Percentiles rank a stretch among this genome's conserved stretches.
phyloP scores from a whole-genome alignment of 495 filamentous ascomycete genomes.

The Cladorrhinum samala region DNA sequence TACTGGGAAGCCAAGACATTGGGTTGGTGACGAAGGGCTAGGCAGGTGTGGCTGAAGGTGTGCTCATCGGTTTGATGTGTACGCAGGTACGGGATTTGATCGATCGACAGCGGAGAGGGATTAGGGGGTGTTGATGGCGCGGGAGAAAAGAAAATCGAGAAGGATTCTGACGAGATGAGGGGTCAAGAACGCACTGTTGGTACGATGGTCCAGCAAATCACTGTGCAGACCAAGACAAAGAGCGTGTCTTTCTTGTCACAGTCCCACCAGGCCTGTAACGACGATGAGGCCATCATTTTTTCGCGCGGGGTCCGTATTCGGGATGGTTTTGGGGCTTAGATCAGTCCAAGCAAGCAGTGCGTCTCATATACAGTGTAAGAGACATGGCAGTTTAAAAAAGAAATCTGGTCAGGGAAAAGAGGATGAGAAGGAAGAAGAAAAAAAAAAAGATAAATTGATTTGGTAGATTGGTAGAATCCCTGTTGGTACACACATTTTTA shows the following conservation, averaged over 20 bases:
- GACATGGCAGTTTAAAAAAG: background rate
- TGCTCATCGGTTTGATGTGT: too few species aligned
- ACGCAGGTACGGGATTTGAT: too few species aligned
- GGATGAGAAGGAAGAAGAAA: background rate
- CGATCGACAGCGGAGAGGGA: background rate
- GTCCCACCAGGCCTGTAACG: conserved; percentile 20
- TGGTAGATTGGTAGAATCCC: too few species aligned
- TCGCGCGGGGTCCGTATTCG: background rate
- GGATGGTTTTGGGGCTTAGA: too few species aligned
- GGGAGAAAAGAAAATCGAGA: background rate
- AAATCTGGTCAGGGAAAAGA: too few species aligned
- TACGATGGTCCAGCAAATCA: conserved; percentile 26
- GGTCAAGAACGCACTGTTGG: conserved; percentile 17
- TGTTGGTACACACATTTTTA: too few species aligned
- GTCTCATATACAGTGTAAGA: background rate
- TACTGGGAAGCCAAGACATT: too few species aligned
- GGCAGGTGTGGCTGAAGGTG: background rate
- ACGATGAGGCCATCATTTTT: conserved; percentile 15
- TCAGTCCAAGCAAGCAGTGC: too few species aligned
- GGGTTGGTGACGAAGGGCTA: too few species aligned
- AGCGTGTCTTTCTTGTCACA: conserved; percentile 27
- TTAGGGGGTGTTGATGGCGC: background rate
- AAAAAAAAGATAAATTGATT: background rate
- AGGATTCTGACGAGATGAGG: background rate
- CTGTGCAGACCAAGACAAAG: conserved; percentile 26